A percentile compares a stretch with the other conserved stretches of the same genome.
phyloP scores from a whole-genome alignment of 2,329 filamentous ascomycete species.

The Aspergillus felis region DNA sequence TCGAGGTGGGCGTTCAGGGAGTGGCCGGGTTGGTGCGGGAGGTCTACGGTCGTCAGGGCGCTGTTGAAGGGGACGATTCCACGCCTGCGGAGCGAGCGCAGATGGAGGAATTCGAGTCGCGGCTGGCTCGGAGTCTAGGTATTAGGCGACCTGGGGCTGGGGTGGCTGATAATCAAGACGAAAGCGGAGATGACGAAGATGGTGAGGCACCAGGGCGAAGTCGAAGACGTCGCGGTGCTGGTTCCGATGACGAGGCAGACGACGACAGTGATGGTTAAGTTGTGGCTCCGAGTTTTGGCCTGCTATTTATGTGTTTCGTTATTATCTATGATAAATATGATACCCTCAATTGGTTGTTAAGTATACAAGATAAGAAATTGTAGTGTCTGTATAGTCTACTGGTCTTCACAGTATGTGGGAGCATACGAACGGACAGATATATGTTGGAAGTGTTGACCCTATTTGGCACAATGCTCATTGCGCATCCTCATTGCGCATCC shows the following conservation, averaged over 20 bases:
- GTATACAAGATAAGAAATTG: not conserved
- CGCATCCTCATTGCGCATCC: not conserved
- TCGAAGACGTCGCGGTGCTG: slow-evolving; percentile 1
- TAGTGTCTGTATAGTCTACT: not conserved
- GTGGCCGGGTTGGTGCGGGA: slow-evolving; percentile 64
- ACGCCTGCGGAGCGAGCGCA: slow-evolving; percentile 13
- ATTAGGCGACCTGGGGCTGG: slow-evolving; percentile 31
- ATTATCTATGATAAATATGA: not conserved
- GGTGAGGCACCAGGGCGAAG: slow-evolving; percentile 1
- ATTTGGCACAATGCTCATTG: not conserved
- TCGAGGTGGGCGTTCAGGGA: slow-evolving; percentile 76
- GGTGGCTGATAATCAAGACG: slow-evolving; percentile 4
- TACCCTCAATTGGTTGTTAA: not conserved
- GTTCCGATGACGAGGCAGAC: slow-evolving; percentile 4
- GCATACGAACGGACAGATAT: not conserved
- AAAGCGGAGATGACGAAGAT: not conserved
- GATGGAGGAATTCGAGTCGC: slow-evolving; percentile 58
- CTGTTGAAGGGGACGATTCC: slow-evolving; percentile 15
- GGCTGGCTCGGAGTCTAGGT: slow-evolving; percentile 60
- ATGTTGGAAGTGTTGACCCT: not conserved
- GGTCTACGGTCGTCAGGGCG: slow-evolving; percentile 46
- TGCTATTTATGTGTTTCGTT: not conserved
- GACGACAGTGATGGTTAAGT: slow-evolving; percentile 8
- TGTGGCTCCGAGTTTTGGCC: not conserved
- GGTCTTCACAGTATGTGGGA: not conserved